Base-by-base conservation (phyloP, 441 rosid genomes). In the Cnidoscolus chayamansa region DNA sequence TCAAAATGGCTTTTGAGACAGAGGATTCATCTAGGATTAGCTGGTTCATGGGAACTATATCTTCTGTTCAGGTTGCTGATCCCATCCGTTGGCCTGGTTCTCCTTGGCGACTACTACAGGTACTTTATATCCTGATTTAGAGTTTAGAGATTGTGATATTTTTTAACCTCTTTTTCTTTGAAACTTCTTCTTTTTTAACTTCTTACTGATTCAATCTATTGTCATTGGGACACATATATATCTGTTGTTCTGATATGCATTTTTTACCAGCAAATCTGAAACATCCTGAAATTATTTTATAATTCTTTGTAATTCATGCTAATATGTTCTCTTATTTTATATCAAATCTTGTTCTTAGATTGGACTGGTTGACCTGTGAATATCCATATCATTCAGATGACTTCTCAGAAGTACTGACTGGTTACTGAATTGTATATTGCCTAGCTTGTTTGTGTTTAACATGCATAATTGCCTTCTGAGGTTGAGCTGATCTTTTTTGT, bases 21-120 rank as follows among this genome's bases (percentile, higher is more conserved):
- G 98, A 95, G 73, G 98, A 95, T 77, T 93, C 97, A 0, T 93
- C 98, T 12, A 76, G 98, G 71, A 91, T 95, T 37, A 95, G 99
- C 79, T 95, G 99, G 97, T 95, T 93, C 79, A 89, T 91, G 97
- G 99, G 99, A 53, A 89, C 95, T 32, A 85, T 90, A 63, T 87
- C 99, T 53, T 82, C 85, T 57, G 99, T 90, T 81, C 92, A 88
- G 64, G 90, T 95, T 74, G 80, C 85, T 45, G 98, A 95, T 74
- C 89, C 89, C 63, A 80, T 90, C 56, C 89, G 79, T 50, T 95
- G 99, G 99, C 90, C 97, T 35, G 84, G 86, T 77, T 95, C 99
- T 17, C 97, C 93, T 0, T 95, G 99, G 99, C 83, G 95, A 3
- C 89, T 95, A 77, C 86, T 95, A 15, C 97, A 86, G 97, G 99